Percentiles rank a stretch among this genome's conserved stretches.
Evolutionary conservation across 2,329 filamentous ascomycete genomes (phyloP).

Genomic region (Laburnicola sp.): DNA sequence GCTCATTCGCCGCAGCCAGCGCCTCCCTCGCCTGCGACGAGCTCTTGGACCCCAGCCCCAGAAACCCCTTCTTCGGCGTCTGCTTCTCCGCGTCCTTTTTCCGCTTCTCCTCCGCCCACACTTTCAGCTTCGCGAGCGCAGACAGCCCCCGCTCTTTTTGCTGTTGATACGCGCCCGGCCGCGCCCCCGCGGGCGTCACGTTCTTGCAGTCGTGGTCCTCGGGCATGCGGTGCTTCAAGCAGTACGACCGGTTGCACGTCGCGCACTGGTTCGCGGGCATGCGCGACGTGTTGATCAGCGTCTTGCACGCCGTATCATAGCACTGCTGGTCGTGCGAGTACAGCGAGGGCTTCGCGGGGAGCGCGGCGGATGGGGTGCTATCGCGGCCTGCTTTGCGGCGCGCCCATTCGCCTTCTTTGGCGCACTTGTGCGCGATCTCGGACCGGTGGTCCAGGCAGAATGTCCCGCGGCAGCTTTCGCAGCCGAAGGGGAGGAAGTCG

Average conservation of each 20-base stretch:
- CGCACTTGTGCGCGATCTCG: slow-evolving; percentile 76
- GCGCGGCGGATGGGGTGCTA: slow-evolving; percentile 23
- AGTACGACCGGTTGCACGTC: slow-evolving; percentile 73
- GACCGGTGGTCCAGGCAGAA: slow-evolving; percentile 94
- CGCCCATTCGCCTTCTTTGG: slow-evolving; percentile 64
- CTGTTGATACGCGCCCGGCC: slow-evolving; percentile 49
- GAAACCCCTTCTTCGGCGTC: slow-evolving; percentile 29
- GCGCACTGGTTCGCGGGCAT: slow-evolving; percentile 71
- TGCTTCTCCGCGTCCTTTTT: slow-evolving; percentile 65
- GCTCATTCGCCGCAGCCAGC: slow-evolving; percentile 69
- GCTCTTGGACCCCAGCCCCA: slow-evolving; percentile 26
- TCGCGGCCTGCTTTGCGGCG: slow-evolving; percentile 48
- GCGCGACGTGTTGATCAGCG: slow-evolving; percentile 68
- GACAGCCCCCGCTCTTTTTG: slow-evolving; percentile 67
- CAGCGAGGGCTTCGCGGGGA: slow-evolving; percentile 57
- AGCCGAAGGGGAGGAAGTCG: slow-evolving; percentile 93
- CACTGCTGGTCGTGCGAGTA: slow-evolving; percentile 69
- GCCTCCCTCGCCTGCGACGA: slow-evolving; percentile 59
- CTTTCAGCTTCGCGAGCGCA: slow-evolving; percentile 75
- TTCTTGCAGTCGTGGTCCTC: slow-evolving; percentile 86
- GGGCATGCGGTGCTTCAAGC: slow-evolving; percentile 72
- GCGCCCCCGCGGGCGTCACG: slow-evolving; percentile 63
- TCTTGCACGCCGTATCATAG: slow-evolving; percentile 68
- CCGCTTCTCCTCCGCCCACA: slow-evolving; percentile 80
- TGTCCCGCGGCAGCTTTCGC: slow-evolving; percentile 80